These are phyloP conservation scores for Trifolium repens DNA, from an alignment of 306 rosid species.

Conservation along the genomic window DNA sequence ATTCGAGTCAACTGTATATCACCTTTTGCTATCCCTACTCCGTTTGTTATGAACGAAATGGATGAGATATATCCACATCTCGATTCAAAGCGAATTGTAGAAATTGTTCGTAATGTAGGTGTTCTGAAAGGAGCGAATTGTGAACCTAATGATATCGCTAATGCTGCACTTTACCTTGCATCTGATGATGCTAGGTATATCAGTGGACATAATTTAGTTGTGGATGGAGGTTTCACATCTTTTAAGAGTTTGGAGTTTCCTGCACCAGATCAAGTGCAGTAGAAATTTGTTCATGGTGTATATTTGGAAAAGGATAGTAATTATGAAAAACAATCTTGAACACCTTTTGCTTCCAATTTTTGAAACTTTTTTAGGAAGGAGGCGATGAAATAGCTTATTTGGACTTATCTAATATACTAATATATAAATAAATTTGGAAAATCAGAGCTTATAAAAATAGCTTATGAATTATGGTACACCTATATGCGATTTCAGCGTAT, in stretches of 20 bases:
- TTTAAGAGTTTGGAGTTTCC: conserved; percentile 66
- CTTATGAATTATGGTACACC: neutral
- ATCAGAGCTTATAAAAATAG: neutral
- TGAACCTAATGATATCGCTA: conserved; percentile 75
- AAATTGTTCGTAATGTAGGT: conserved; percentile 57
- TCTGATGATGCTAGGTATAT: conserved; percentile 82
- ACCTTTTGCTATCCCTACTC: conserved; percentile 78
- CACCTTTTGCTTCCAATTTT: neutral
- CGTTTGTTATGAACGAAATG: conserved; percentile 62
- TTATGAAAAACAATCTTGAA: neutral
- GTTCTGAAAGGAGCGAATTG: conserved; percentile 66
- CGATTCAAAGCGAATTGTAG: conserved; percentile 46
- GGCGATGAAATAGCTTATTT: neutral
- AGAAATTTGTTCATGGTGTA: conserved; percentile 35
- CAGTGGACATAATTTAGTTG: conserved; percentile 81
- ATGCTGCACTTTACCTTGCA: conserved; percentile 83
- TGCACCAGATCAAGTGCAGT: conserved; percentile 55
- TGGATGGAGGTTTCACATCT: conserved; percentile 89
- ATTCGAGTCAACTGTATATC: conserved; percentile 78
- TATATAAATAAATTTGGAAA: neutral
- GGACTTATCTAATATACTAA: neutral
- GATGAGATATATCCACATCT: conserved; percentile 49
- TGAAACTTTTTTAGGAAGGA: neutral
- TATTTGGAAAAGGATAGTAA: neutral
- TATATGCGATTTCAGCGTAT: neutral